These are phyloP conservation scores for Lipomyces spencermartinsiae DNA, from an alignment of 805 yeast species.

Conservation along the genomic window DNA sequence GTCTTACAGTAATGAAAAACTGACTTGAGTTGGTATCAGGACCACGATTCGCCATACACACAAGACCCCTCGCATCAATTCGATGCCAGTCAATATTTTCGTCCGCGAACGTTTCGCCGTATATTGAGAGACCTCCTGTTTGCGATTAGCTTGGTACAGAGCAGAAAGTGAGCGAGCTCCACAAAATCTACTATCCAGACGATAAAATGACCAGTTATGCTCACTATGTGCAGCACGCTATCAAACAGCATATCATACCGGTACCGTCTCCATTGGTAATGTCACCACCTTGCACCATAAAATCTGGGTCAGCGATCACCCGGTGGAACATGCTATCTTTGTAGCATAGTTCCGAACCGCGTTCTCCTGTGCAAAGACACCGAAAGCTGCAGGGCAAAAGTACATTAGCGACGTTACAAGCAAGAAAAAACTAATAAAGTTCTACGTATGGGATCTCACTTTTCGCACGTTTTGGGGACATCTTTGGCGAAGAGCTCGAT, in stretches of 20 bases:
- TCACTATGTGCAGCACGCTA: background rate
- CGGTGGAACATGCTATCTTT: conserved; percentile 73
- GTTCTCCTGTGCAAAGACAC: conserved; percentile 76
- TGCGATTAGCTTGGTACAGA: background rate
- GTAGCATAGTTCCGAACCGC: conserved; percentile 65
- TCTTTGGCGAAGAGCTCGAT: conserved; percentile 29
- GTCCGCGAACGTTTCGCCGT: conserved; percentile 71
- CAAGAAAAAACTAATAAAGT: background rate
- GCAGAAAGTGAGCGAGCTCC: background rate
- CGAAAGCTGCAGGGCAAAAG: conserved; percentile 54
- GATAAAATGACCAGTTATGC: background rate
- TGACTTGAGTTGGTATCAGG: conserved; percentile 79
- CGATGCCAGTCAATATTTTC: conserved; percentile 67
- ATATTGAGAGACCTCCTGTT: conserved; percentile 66
- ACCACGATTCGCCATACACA: conserved; percentile 80
- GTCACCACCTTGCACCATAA: conserved; percentile 88
- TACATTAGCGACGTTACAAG: background rate
- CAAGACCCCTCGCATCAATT: conserved; percentile 68
- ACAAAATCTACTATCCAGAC: background rate
- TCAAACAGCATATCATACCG: conserved; percentile 49
- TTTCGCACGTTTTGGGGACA: conserved; percentile 33
- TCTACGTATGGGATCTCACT: conserved; percentile 17
- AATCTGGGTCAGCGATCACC: conserved; percentile 62
- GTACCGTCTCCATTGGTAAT: conserved; percentile 64
- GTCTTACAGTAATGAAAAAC: conserved; percentile 73